phyloP scores from a whole-genome alignment of 2,329 filamentous ascomycete species.

The Colletotrichum plurivorum region DNA sequence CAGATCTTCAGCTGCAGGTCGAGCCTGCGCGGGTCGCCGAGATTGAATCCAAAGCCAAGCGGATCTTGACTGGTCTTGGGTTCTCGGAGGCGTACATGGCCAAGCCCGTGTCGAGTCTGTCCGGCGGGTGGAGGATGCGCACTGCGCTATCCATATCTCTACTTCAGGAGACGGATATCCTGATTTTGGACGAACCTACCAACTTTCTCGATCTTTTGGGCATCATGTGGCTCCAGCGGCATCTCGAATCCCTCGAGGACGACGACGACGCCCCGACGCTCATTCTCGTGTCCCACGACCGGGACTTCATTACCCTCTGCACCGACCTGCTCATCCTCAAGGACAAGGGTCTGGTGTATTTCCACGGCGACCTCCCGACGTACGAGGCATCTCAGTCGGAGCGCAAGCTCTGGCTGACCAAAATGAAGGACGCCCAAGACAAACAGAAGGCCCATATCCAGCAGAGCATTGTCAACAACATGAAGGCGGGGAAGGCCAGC shows the following conservation, averaged over 20 bases:
- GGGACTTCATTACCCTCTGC: constrained; percentile 83
- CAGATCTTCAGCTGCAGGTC: constrained; percentile 76
- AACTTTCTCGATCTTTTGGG: constrained; percentile 88
- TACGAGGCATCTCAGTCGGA: constrained; percentile 80
- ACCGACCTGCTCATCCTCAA: constrained; percentile 84
- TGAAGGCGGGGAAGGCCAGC: constrained; percentile 81
- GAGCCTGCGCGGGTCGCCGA: constrained; percentile 76
- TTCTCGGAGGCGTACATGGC: constrained; percentile 75
- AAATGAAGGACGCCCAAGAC: constrained; percentile 87
- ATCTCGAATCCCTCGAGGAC: constrained; percentile 72
- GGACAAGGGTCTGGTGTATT: constrained; percentile 79
- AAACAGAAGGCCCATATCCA: constrained; percentile 86
- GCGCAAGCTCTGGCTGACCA: constrained; percentile 76
- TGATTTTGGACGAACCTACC: constrained; percentile 89
- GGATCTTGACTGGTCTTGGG: constrained; percentile 77
- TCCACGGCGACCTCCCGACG: constrained; percentile 80
- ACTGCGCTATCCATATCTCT: constrained; percentile 76
- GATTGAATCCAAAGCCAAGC: constrained; percentile 76
- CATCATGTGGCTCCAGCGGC: constrained; percentile 86
- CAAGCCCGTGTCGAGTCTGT: constrained; percentile 75
- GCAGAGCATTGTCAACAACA: constrained; percentile 80
- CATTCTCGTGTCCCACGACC: constrained; percentile 86
- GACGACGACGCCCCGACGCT: constrained; percentile 73
- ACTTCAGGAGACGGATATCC: constrained; percentile 80
- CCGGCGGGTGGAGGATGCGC: constrained; percentile 84